These are phyloP conservation scores for Blastobotrys muscicola DNA, from an alignment of 805 yeast species.

Conservation along the genomic window DNA sequence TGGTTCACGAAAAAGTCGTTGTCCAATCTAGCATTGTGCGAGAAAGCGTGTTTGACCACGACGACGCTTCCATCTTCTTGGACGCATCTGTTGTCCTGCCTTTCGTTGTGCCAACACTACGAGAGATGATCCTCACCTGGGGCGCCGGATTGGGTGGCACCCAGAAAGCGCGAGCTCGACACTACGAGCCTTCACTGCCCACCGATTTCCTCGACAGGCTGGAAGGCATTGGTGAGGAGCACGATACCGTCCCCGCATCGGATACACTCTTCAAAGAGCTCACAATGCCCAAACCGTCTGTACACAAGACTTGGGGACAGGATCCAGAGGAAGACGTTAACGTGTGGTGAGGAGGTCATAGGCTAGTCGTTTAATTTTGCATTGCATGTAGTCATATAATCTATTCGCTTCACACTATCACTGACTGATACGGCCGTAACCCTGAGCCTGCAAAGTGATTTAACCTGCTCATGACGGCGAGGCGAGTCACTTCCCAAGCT, in stretches of 20 bases:
- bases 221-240: conserved; percentile 36
- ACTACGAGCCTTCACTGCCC: conserved; percentile 67
- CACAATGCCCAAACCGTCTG: conserved; percentile 18
- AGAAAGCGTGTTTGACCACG: conserved; percentile 12
- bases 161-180: conserved; percentile 41
- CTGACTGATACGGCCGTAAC: no score
- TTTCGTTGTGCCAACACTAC: conserved; percentile 59
- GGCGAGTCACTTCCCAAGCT: no score
- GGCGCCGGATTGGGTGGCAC: conserved; percentile 68
- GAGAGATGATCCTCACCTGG: conserved; percentile 64
- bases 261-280: conserved; percentile 12
- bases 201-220: conserved; percentile 58
- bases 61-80: conserved; percentile 22
- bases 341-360: background rate
- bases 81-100: conserved; percentile 32
- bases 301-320: conserved; percentile 20
- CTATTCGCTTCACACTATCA: no score
- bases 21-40: conserved; percentile 4
- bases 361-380: no score
- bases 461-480: no score
- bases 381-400: no score
- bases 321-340: conserved; percentile 15
- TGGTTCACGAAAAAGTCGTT: conserved; percentile 2
- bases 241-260: background rate
- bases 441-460: no score